Conservation (phyloP, 495 filamentous ascomycete species). For the Hypoxylon trugodes region DNA sequence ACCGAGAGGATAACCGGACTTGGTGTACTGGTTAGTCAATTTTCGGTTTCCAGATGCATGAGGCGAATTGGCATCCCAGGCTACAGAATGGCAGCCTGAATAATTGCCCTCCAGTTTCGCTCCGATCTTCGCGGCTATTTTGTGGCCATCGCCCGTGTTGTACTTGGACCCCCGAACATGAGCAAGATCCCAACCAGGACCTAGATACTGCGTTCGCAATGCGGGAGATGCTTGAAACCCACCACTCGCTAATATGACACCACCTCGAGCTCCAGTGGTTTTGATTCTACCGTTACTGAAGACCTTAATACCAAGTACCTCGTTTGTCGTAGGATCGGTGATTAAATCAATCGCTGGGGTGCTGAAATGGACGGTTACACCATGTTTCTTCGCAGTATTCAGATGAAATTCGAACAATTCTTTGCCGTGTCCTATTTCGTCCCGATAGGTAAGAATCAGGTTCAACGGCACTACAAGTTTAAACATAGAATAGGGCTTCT, state of each 20-base stretch:
- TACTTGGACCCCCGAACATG: conserved; percentile 68
- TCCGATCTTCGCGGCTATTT: conserved; percentile 57
- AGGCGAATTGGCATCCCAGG: conserved; percentile 69
- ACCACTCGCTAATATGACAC: conserved; percentile 64
- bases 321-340: conserved; percentile 46
- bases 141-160: conserved; percentile 64
- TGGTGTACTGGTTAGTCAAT: conserved; percentile 70
- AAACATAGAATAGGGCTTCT: not conserved
- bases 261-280: conserved; percentile 47
- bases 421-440: conserved; percentile 52
- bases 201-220: conserved; percentile 64
- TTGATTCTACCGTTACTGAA: conserved; percentile 37
- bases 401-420: conserved; percentile 61
- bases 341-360: conserved; percentile 55
- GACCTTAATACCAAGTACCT: conserved; percentile 49
- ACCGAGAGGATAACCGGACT: conserved; percentile 71
- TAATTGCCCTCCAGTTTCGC: conserved; percentile 65
- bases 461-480: not conserved
- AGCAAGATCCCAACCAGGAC: conserved; percentile 68
- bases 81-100: conserved; percentile 67
- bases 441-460: not conserved
- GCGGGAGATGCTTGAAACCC: conserved; percentile 68
- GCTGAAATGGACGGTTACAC: conserved; percentile 54
- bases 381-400: conserved; percentile 49
- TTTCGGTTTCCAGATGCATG: conserved; percentile 58